Base-by-base conservation (phyloP, 768 basidiomycete genomes). In the Mrakia frigida region DNA sequence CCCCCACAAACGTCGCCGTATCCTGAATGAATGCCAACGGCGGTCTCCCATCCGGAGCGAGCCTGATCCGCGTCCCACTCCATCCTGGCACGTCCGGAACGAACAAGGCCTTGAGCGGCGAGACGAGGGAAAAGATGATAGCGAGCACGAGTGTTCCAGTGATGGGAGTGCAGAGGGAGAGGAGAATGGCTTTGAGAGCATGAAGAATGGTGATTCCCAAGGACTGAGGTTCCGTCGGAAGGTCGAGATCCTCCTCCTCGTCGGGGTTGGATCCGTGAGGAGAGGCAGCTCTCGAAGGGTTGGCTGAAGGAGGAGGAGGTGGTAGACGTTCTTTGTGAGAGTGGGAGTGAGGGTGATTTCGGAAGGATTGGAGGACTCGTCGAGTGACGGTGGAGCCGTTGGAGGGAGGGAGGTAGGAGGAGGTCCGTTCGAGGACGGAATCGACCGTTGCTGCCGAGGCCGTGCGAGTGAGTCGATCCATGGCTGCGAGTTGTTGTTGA, bases 11-110 rank as follows among this genome's bases (percentile, higher is more conserved):
- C 11, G 61, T 10, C 14, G 61, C 61, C 31, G 75, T 76, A 37
- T 86, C 85, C 28, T 84, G 80, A 46, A 86, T 77, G 80, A 86
- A 87, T 13, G 83, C 82, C 16, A 87, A 74, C 0, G 85, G 85
- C 0, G 86, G 86, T 33, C 83, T 82, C 11, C 85, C 86, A 75
- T 87, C 85, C 0, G 86, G 86, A 0, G 84, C 85, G 76, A 83
- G 82, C 75, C 84, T 85, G 71, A 83, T 80, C 1, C 82, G 81
- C 0, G 81, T 83, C 6, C 84, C 82, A 2, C 81, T 81, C 81
- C 81, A 83, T 0, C 81, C 83, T 16, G 80, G 79, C 0, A 82
- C 82, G 28, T 76, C 35, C 52, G 83, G 80, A 13, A 85, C 83
- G 78, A 87, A 86, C 39, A 86, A 80, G 0, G 85, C 84, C 78